Evolutionary conservation across 345 rosid genomes (phyloP), one percentile per base, ranked within the genome.

Genomic region (Punica granatum): DNA sequence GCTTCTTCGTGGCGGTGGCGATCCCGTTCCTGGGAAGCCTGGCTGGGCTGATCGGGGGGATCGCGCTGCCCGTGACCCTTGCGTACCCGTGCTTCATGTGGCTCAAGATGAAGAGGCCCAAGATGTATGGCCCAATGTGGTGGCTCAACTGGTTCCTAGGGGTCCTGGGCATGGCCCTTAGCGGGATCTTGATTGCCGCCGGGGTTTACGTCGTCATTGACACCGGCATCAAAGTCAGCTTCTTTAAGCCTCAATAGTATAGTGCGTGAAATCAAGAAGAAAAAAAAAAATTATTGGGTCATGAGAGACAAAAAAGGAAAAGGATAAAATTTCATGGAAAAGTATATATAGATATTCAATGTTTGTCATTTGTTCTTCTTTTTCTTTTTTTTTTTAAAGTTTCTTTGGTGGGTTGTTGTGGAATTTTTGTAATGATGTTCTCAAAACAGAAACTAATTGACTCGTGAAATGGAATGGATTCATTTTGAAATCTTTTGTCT

Each of bases 81-180:
- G 80, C 89, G 7, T 88, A 80, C 53, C 91, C 91, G 10, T 78
- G 91, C 70, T 86, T 88, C 70, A 88, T 86, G 89, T 88, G 91
- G 89, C 66, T 88, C 41, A 77, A 80, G 70, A 68, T 84, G 53
- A 88, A 80, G 71, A 74, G 75, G 39, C 86, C 94, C 0, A 77
- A 75, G 65, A 35, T 37, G 59, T 68, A 64, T n/a, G 66, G 87
- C 34, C 69, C 69, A 19, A 77, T 69, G 70, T 88, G 91, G 89
- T 77, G 76, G 56, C 65, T 86, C 23, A 85, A 86, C 67, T 78
- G 88, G 86, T 77, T 48, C 30, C 71, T 89, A 18, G 92, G 90
- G n/a, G 26, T 77, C 6, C 60, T 82, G 9, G 96, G 92, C 15
- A 70, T 79, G 62, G 72, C 72, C 60, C 75, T 86, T 2, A 86